A percentile compares a stretch with the other conserved stretches of the same genome.
These are phyloP conservation scores for Iberis pinnata DNA, from an alignment of 345 rosid species.

Conservation along the genomic window DNA sequence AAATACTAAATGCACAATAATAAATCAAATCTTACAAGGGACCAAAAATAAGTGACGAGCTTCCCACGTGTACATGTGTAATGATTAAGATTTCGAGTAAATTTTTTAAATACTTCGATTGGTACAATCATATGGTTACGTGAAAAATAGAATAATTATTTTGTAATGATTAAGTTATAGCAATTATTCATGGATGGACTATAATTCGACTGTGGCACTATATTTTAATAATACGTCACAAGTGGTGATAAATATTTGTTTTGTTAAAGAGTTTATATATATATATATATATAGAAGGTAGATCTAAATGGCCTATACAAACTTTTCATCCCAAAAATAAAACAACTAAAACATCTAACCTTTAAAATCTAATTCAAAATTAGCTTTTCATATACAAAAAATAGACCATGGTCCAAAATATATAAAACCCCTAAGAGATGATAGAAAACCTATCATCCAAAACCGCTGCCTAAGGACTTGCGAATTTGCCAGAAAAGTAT, in stretches of 20 bases:
- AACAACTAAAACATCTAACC: too few relatives aligned
- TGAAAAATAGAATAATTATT: slow-evolving; percentile 19
- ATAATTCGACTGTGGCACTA: not conserved
- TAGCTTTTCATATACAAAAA: too few relatives aligned
- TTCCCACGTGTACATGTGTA: slow-evolving; percentile 29
- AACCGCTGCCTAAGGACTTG: too few relatives aligned
- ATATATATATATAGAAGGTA: not conserved
- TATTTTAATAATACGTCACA: not conserved
- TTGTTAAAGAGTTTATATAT: not conserved
- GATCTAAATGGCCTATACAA: too few relatives aligned
- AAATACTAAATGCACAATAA: not conserved
- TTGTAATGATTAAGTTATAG: slow-evolving; percentile 15
- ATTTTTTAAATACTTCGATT: slow-evolving; percentile 14
- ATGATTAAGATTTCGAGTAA: slow-evolving; percentile 21
- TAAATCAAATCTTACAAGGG: slow-evolving; percentile 6
- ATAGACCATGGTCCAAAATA: too few relatives aligned
- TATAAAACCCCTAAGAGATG: too few relatives aligned
- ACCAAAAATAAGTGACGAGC: slow-evolving; percentile 14
- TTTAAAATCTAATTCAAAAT: too few relatives aligned
- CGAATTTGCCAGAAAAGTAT: too few relatives aligned
- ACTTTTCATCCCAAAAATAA: too few relatives aligned
- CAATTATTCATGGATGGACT: slow-evolving; percentile 12
- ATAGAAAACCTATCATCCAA: too few relatives aligned
- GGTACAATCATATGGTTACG: slow-evolving; percentile 28
- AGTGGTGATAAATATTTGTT: too few relatives aligned